Percentiles rank a stretch among this genome's conserved stretches.
Conservation (phyloP, 441 rosid species). For the Corymbia calophylla region DNA sequence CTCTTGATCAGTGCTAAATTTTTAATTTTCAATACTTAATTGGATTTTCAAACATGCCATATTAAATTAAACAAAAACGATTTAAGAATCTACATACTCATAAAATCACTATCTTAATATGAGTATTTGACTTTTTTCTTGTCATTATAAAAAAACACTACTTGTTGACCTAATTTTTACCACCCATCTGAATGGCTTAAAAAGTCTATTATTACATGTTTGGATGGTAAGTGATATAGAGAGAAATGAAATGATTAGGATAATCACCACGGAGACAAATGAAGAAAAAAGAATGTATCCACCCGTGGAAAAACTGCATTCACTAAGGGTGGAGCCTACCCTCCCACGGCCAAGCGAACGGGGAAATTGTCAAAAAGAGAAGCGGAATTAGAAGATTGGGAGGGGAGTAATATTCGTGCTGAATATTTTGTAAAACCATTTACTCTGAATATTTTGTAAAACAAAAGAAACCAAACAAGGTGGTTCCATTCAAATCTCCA, state of each 20-base stretch:
- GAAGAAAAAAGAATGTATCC: background rate
- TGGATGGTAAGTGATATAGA: background rate
- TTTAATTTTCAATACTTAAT: too few species aligned
- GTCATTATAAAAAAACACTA: background rate
- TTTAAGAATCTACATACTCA: background rate
- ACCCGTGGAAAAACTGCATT: background rate
- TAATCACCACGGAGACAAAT: background rate
- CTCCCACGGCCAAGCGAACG: background rate
- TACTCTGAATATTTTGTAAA: too few species aligned
- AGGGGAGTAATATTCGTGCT: background rate
- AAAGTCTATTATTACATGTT: background rate
- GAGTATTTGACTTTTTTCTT: background rate
- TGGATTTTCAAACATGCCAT: background rate
- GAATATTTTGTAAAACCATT: too few species aligned
- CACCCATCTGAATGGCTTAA: background rate
- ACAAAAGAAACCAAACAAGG: background rate
- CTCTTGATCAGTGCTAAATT: background rate
- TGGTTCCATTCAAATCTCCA: background rate
- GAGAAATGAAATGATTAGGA: background rate
- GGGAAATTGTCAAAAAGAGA: background rate
- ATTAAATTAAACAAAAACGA: too few species aligned
- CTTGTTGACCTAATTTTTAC: background rate
- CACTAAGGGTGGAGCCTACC: background rate
- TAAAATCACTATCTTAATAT: background rate
- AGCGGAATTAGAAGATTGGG: background rate